phyloP scores from a whole-genome alignment of 768 basidiomycete genomes.

The Boletus sensibilis region DNA sequence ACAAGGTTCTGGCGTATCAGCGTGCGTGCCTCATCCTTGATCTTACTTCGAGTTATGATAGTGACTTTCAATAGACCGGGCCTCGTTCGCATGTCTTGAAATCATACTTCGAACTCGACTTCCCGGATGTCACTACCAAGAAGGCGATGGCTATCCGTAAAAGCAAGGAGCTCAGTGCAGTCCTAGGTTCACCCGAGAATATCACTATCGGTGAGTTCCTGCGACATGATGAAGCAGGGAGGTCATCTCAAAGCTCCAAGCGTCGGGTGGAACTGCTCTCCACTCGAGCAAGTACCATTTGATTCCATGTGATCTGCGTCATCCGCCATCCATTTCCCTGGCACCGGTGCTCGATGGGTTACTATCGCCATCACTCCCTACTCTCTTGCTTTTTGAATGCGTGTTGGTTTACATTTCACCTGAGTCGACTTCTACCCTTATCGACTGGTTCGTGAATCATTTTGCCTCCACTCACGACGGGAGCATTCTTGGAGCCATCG shows the following conservation, averaged over 20 bases:
- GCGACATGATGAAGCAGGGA: not conserved
- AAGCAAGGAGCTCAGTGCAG: constrained; percentile 42
- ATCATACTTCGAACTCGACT: constrained; percentile 87
- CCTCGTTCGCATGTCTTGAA: constrained; percentile 46
- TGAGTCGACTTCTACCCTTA: constrained; percentile 50
- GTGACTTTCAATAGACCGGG: constrained; percentile 49
- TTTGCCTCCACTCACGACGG: constrained; percentile 31
- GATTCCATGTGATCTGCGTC: constrained; percentile 74
- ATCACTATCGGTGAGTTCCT: constrained; percentile 15
- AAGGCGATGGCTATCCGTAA: constrained; percentile 82
- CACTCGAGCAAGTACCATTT: constrained; percentile 44
- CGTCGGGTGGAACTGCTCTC: constrained; percentile 38
- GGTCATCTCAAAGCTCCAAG: constrained; percentile 10
- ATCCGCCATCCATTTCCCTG: constrained; percentile 50
- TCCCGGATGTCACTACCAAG: constrained; percentile 77
- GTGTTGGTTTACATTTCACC: constrained; percentile 86
- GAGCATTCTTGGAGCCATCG: constrained; percentile 49
- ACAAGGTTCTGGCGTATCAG: constrained; percentile 90
- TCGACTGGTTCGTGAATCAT: constrained; percentile 71
- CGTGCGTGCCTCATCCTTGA: constrained; percentile 46
- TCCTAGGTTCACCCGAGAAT: constrained; percentile 21
- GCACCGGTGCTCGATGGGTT: constrained; percentile 34
- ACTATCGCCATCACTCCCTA: constrained; percentile 64
- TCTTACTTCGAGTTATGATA: constrained; percentile 8
- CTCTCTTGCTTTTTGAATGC: constrained; percentile 89